phyloP scores from a whole-genome alignment of 2,329 filamentous ascomycete species.

The Leptographium flavum region DNA sequence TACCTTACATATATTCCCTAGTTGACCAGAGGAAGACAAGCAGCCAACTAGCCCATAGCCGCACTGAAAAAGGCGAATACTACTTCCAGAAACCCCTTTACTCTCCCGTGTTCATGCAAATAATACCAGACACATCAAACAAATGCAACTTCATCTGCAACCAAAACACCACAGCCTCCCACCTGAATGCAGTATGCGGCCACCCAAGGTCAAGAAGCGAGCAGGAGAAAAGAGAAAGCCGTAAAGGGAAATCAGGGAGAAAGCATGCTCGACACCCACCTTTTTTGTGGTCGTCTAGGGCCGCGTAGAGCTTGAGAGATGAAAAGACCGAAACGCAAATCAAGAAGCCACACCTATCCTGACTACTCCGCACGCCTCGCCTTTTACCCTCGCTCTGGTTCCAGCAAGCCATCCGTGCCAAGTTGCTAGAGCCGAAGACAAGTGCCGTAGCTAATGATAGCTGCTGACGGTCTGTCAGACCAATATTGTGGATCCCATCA shows the following conservation, averaged over 20 bases:
- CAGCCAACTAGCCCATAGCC: neutral
- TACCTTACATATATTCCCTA: too few species aligned
- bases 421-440: too few species aligned
- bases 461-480: too few species aligned
- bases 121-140: neutral
- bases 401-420: too few species aligned
- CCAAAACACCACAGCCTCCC: constrained; percentile 5
- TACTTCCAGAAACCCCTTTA: neutral
- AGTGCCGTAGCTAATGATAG: too few species aligned
- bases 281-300: too few species aligned
- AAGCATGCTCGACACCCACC: neutral
- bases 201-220: constrained; percentile 1
- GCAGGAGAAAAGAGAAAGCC: neutral
- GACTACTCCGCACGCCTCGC: too few species aligned
- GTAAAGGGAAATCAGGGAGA: neutral
- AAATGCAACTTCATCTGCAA: constrained; percentile 1
- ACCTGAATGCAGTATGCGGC: constrained; percentile 4
- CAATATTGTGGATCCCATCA: too few species aligned
- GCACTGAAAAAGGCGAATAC: neutral
- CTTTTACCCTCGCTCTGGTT: too few species aligned
- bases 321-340: neutral
- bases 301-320: too few species aligned
- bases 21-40: neutral
- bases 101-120: neutral
- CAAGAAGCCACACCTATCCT: neutral